Percentiles rank a stretch among this genome's conserved stretches.
These are phyloP conservation scores for Hemileia vastatrix DNA, from an alignment of 1,284 basidiomycete genomes.

Conservation along the genomic window DNA sequence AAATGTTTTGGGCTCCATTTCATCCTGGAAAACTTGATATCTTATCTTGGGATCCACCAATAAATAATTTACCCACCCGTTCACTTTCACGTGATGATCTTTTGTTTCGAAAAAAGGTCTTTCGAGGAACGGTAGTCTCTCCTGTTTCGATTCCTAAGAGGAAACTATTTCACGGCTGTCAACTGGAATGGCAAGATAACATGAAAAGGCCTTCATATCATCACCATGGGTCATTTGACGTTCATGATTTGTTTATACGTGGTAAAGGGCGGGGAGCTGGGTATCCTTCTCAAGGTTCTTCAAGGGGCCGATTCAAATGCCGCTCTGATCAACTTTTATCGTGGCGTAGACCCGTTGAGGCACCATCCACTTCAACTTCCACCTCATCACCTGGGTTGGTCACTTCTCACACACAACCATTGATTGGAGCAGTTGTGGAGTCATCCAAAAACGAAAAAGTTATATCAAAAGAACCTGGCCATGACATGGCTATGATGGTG, in stretches of 20 bases:
- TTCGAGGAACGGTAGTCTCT: constrained; percentile 15
- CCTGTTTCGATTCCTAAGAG: constrained; percentile 14
- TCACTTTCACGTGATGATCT: constrained; percentile 21
- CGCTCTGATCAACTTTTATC: constrained; percentile 13
- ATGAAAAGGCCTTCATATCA: background rate
- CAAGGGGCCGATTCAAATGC: constrained; percentile 4
- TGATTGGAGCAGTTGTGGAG: background rate
- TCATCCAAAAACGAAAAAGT: background rate
- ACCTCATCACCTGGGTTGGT: background rate
- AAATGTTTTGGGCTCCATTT: constrained; percentile 21
- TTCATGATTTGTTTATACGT: background rate
- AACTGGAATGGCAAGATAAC: background rate
- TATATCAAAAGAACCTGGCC: background rate
- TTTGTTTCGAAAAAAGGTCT: constrained; percentile 16
- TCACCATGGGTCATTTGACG: no score
- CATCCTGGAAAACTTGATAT: constrained; percentile 11
- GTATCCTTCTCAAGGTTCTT: background rate
- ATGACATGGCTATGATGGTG: background rate
- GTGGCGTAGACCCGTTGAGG: constrained; percentile 17
- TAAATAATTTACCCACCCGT: constrained; percentile 10
- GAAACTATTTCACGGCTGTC: background rate
- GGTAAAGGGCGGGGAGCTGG: constrained; percentile 8
- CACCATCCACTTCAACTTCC: background rate
- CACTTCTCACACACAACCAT: no score
- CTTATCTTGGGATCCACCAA: constrained; percentile 17